Percentiles rank a stretch among this genome's conserved stretches.
Evolutionary conservation across 106 monocot species (phyloP).

Genomic region (Dendrobium nobile): DNA sequence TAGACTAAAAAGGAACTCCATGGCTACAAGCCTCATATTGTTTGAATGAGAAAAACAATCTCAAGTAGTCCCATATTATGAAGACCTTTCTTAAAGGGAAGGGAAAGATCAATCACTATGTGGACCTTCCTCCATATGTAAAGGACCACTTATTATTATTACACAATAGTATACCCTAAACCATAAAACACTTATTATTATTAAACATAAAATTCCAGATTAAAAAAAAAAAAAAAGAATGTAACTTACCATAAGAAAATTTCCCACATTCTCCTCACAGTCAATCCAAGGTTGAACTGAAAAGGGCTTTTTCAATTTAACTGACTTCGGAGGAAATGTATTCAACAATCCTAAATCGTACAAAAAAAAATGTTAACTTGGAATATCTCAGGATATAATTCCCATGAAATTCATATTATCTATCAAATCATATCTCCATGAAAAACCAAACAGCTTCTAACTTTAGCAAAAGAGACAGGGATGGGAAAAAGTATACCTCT

Average conservation of each 20-base stretch:
- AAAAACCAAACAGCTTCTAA: neutral
- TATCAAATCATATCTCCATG: neutral
- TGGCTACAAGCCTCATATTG: too few relatives aligned
- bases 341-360: constrained; percentile 51
- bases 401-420: neutral
- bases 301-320: constrained; percentile 72
- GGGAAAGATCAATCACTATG: too few relatives aligned
- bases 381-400: neutral
- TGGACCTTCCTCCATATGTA: too few relatives aligned
- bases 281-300: constrained; percentile 61
- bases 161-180: neutral
- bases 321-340: constrained; percentile 71
- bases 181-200: neutral
- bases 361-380: constrained; percentile 3
- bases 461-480: neutral
- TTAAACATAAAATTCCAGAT: too few relatives aligned
- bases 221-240: neutral
- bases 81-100: too few relatives aligned
- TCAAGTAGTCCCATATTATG: too few relatives aligned
- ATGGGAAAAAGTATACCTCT: constrained; percentile 37
- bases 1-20: too few relatives aligned
- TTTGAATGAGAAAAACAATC: too few relatives aligned
- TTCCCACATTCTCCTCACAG: constrained; percentile 80
- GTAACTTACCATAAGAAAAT: constrained; percentile 77
- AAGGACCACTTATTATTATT: too few relatives aligned